Conservation (phyloP, 225 moss, liverwort and hornwort species). For the Rhytidiadelphus loreus region DNA sequence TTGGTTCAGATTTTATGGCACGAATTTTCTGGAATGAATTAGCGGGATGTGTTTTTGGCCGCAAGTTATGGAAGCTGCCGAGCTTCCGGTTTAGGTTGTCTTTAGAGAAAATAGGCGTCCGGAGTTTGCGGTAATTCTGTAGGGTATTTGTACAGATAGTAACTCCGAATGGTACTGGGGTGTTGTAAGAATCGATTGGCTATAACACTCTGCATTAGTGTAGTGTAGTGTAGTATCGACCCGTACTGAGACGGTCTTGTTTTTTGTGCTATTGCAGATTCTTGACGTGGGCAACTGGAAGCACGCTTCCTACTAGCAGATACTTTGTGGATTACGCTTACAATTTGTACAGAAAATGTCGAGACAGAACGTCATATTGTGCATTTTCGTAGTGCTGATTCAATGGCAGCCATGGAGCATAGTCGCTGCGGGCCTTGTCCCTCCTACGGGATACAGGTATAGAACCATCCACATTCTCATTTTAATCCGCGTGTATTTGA, state of each 20-base stretch:
- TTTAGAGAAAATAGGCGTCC: too few relatives aligned
- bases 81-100: background rate
- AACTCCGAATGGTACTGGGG: too few relatives aligned
- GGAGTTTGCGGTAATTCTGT: too few relatives aligned
- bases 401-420: conserved; percentile 11
- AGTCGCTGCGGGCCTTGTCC: background rate
- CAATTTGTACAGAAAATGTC: background rate
- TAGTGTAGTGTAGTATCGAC: too few relatives aligned
- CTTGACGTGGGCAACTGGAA: background rate
- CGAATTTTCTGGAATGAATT: background rate
- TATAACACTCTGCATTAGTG: background rate
- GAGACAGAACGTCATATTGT: background rate
- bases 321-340: background rate
- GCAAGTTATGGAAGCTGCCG: background rate
- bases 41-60: too few relatives aligned
- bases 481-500: too few relatives aligned
- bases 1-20: background rate
- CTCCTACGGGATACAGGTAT: conserved; percentile 18
- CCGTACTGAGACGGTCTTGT: background rate
- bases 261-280: background rate
- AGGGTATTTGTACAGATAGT: background rate
- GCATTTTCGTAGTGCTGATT: background rate
- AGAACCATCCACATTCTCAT: background rate
- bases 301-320: background rate
- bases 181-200: background rate